phyloP scores from a whole-genome alignment of 768 basidiomycete species.

The Sporobolomyces roseus region DNA sequence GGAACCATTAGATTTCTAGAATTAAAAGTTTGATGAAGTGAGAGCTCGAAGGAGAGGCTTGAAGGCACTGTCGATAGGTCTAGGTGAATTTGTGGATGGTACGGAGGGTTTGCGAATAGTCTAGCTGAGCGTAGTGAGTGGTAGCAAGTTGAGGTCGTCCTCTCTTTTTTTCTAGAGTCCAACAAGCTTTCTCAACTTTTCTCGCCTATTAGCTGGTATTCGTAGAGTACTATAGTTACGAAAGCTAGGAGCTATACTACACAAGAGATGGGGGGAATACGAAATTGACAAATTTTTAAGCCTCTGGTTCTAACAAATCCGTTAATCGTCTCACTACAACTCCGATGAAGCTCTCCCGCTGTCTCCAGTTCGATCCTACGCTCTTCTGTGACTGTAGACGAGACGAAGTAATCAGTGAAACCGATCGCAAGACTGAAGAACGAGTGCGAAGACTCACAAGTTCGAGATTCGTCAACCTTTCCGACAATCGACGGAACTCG shows the following conservation, averaged over 20 bases:
- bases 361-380: constrained; percentile 58
- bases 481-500: constrained; percentile 55
- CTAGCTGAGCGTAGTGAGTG: too few species aligned
- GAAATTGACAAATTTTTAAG: background rate
- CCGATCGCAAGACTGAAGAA: background rate
- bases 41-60: too few species aligned
- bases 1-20: constrained; percentile 29
- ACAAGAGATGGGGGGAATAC: background rate
- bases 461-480: constrained; percentile 58
- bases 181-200: too few species aligned
- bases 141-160: too few species aligned
- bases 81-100: too few species aligned
- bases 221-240: too few species aligned
- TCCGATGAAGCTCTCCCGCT: constrained; percentile 67
- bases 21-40: constrained; percentile 6
- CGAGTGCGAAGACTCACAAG: constrained; percentile 52
- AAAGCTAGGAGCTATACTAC: background rate
- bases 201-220: too few species aligned
- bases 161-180: too few species aligned
- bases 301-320: constrained; percentile 17
- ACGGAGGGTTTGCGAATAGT: too few species aligned
- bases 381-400: constrained; percentile 41
- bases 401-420: background rate
- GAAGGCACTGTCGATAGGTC: too few species aligned
- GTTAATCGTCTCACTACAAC: constrained; percentile 63